Conservation (phyloP, 768 basidiomycete species). For the Boletus tomentosulus region DNA sequence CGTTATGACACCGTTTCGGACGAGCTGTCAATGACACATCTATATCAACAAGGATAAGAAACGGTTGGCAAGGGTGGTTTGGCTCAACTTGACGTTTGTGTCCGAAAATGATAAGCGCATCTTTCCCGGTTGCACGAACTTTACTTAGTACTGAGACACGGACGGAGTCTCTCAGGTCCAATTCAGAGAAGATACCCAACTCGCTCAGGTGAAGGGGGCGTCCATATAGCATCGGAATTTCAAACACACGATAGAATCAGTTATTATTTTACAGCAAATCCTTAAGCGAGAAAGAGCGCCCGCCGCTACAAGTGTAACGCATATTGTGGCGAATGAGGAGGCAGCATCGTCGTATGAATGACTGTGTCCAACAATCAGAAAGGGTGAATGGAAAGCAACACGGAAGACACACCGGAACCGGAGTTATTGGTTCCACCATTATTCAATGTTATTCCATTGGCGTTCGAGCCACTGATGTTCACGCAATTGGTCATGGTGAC, state of each 20-base stretch:
- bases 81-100: background rate
- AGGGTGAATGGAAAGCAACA: background rate
- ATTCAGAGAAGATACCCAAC: too few relatives aligned
- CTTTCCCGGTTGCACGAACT: background rate
- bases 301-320: background rate
- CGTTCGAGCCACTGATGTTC: background rate
- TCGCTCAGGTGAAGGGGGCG: too few relatives aligned
- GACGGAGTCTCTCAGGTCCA: too few relatives aligned
- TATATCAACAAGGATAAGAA: too few relatives aligned
- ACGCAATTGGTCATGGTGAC: constrained; percentile 3
- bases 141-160: background rate
- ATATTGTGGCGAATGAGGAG: background rate
- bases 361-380: constrained; percentile 4
- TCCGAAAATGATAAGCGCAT: too few relatives aligned
- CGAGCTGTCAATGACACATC: too few relatives aligned
- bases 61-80: background rate
- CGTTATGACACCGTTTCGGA: background rate
- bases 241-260: background rate
- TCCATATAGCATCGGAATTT: background rate
- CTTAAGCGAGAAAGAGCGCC: too few relatives aligned
- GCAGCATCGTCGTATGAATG: background rate
- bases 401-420: constrained; percentile 12
- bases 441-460: constrained; percentile 7
- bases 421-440: background rate
- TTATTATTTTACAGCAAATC: background rate